Base-by-base conservation (phyloP, 2,329 filamentous ascomycete genomes). In the Chalaropsis ovoidea region DNA sequence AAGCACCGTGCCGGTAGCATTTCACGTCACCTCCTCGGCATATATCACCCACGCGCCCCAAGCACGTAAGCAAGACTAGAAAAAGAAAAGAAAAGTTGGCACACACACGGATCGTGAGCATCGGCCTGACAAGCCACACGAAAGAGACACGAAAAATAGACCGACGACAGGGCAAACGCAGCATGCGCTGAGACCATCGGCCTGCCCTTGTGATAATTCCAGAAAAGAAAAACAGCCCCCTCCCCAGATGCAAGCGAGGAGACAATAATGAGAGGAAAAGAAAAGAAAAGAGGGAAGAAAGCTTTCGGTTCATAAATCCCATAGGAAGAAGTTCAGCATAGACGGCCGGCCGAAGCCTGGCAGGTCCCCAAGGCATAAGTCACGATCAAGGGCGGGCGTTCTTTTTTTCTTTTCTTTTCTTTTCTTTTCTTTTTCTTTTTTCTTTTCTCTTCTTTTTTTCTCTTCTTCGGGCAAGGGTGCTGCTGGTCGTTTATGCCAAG, bases 161-260 rank as follows among this genome's bases (percentile, higher is more conserved):
- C 27, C 42, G 17, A 62, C 49, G 24, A 22, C 35, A 35, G 31
- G 15, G 35, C 13, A 24, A 61, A 61, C 11, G 15, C 15, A 17
- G 7, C 61, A 62, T n/a, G 61, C 42, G 42, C 61, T n/a, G 61
- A 49, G 60, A n/a, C 54, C 54, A 39, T 58, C 54, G 24, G 54
- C 24, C 54, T 39, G 27, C 10, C 54, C 54, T 58, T 58, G 54
- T 5, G 24, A 58, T 19, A 2, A 8, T 58, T 58, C 27, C 22
- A 39, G 31, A 58, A 58, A 3, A 39, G 31, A 58, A 58, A 3
- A 31, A 19, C 47, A 27, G 24, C 15, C 3, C 19, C 24, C 47
- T 15, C 47, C 22, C 24, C 10, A 15, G 24, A 27, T 5, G 24
- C 10, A 15, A 24, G 11, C 22, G 10, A 49, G 47, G 19, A 24